A percentile compares a stretch with the other conserved stretches of the same genome.
These are phyloP conservation scores for Endothia cerciana DNA, from an alignment of 2,329 filamentous ascomycete species.

Conservation along the genomic window DNA sequence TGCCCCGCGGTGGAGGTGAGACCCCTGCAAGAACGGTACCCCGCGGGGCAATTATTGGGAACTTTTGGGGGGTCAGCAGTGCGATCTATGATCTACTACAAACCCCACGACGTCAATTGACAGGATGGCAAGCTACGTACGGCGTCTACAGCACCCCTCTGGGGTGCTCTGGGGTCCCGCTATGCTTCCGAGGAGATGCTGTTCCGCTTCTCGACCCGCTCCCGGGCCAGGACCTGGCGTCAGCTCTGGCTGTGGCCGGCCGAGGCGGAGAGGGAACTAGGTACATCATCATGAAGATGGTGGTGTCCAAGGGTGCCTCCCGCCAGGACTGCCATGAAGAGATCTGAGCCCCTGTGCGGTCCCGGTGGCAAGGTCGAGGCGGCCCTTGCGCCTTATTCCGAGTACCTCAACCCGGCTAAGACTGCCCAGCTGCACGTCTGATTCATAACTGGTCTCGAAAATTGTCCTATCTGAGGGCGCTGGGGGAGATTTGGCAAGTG, in stretches of 20 bases:
- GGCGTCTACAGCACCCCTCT: constrained; percentile 70
- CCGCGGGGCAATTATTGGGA: constrained; percentile 4
- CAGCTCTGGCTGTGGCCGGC: constrained; percentile 85
- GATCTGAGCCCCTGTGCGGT: constrained; percentile 61
- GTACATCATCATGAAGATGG: constrained; percentile 81
- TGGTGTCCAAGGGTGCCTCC: constrained; percentile 70
- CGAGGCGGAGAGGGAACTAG: constrained; percentile 79
- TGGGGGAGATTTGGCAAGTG: not conserved
- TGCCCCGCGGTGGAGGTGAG: constrained; percentile 4
- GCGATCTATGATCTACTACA: not conserved
- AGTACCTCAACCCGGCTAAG: constrained; percentile 39
- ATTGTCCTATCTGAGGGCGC: not conserved
- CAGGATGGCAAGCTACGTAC: constrained; percentile 35
- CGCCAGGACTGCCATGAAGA: constrained; percentile 86
- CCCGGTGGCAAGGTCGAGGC: constrained; percentile 44
- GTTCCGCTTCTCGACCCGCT: constrained; percentile 77
- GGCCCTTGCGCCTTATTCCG: constrained; percentile 43
- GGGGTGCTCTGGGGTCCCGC: constrained; percentile 68
- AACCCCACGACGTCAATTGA: not conserved
- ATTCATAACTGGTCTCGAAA: constrained; percentile 6
- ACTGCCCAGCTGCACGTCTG: constrained; percentile 46
- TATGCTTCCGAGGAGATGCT: constrained; percentile 80
- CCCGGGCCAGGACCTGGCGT: constrained; percentile 78
- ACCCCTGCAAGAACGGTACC: not conserved
- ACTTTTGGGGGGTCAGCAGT: not conserved